Conservation (phyloP, 192 early-diverging fungal genomes). For the Coemansia sp. region DNA sequence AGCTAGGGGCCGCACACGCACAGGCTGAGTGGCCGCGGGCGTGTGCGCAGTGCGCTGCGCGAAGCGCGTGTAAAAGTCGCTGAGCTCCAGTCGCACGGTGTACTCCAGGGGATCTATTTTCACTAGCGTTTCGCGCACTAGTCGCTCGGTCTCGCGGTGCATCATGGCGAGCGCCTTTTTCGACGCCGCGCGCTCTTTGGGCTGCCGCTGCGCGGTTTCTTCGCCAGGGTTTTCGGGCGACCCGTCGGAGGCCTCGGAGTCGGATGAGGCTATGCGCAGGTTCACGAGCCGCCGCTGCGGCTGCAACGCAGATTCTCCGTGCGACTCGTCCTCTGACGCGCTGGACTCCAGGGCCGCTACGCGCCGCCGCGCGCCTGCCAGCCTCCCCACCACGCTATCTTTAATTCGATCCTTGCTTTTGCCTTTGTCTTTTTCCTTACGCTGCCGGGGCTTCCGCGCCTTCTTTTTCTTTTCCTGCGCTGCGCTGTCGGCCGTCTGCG, state of each 20-base stretch:
- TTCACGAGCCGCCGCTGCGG: slow-evolving; percentile 2
- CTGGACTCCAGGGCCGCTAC: slow-evolving; percentile 9
- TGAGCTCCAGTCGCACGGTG: slow-evolving; percentile 18
- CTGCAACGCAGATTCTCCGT: neutral
- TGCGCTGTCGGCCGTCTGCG: neutral
- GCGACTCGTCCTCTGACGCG: slow-evolving; percentile 9
- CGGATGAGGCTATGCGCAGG: slow-evolving; percentile 18
- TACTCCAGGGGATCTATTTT: slow-evolving; percentile 35
- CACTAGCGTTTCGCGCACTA: slow-evolving; percentile 45
- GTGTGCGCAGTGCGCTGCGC: neutral
- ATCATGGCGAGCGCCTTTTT: slow-evolving; percentile 34
- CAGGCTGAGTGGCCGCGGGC: neutral
- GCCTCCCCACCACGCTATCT: slow-evolving; percentile 21
- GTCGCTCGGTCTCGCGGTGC: slow-evolving; percentile 42
- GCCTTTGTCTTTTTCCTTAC: neutral
- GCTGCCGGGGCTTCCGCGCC: neutral
- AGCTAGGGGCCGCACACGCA: neutral
- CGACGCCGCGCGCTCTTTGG: slow-evolving; percentile 23
- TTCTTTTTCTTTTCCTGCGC: neutral
- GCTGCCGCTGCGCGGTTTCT: neutral
- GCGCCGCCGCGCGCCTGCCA: slow-evolving; percentile 14
- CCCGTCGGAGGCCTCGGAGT: slow-evolving; percentile 22
- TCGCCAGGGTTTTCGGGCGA: neutral
- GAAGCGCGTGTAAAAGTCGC: slow-evolving; percentile 27
- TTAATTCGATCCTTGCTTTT: neutral